Conservation (phyloP, 2,329 filamentous ascomycete species). For the Aureobasidium leucospermi region DNA sequence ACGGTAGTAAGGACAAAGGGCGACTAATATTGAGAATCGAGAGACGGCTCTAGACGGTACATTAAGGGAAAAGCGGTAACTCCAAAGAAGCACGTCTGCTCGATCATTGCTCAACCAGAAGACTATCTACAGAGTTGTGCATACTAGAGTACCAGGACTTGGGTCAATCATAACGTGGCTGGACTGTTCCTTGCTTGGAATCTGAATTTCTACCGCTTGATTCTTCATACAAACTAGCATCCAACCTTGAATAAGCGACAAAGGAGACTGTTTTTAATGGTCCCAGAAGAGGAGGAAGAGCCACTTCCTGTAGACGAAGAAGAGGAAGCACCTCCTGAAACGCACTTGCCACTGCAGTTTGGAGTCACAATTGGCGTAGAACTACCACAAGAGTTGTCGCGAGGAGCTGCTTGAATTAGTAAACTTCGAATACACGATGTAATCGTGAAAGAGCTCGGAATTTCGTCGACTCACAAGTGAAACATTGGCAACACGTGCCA, state of each 20-base stretch:
- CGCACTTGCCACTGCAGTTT: neutral
- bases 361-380: neutral
- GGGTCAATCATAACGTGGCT: too few relatives aligned
- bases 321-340: neutral
- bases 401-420: neutral
- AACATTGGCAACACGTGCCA: conserved; percentile 1
- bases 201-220: too few relatives aligned
- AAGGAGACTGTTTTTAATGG: neutral
- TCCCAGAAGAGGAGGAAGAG: neutral
- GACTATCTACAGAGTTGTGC: too few relatives aligned
- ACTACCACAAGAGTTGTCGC: neutral
- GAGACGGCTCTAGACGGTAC: too few relatives aligned
- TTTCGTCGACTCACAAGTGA: neutral
- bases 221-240: neutral
- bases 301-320: neutral
- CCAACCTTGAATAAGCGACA: neutral
- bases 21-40: too few relatives aligned
- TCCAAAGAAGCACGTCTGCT: too few relatives aligned
- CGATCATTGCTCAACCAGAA: too few relatives aligned
- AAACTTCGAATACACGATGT: too few relatives aligned
- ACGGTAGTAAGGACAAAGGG: too few relatives aligned
- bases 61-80: too few relatives aligned
- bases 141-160: too few relatives aligned
- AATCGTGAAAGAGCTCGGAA: neutral
- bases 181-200: too few relatives aligned